These are phyloP conservation scores for Apiospora kogelbergensis DNA, from an alignment of 2,329 filamentous ascomycete species.

Conservation along the genomic window DNA sequence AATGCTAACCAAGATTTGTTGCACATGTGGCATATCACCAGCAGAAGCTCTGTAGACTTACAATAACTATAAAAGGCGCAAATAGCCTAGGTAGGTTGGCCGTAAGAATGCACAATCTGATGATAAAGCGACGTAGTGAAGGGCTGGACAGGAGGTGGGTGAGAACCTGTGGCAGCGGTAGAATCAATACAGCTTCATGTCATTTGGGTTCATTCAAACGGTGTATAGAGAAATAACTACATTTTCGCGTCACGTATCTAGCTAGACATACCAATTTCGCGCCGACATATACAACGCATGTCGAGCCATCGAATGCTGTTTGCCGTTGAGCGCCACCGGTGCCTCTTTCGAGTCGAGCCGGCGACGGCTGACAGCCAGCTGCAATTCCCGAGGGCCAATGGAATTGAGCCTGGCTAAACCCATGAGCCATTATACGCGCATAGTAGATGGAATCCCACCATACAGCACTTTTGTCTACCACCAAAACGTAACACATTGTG, in stretches of 20 bases:
- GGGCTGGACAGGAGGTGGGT: not conserved
- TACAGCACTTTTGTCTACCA: slow-evolving; percentile 9
- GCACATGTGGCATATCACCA: not conserved
- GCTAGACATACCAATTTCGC: not conserved
- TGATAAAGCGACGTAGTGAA: too few species aligned
- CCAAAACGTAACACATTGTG: not conserved
- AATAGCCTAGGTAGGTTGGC: not conserved
- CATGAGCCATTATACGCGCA: not conserved
- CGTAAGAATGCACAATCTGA: not conserved
- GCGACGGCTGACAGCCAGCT: not conserved
- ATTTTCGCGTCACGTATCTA: not conserved
- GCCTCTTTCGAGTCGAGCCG: not conserved
- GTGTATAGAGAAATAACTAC: not conserved
- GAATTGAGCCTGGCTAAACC: not conserved
- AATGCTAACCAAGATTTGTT: too few species aligned
- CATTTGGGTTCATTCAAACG: not conserved
- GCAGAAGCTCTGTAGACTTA: not conserved
- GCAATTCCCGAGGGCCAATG: not conserved
- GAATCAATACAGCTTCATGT: not conserved
- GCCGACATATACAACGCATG: not conserved
- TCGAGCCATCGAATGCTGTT: not conserved
- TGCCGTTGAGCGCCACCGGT: not conserved
- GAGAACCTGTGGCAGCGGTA: too few species aligned
- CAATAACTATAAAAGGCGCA: not conserved
- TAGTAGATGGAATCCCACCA: not conserved